A percentile compares a stretch with the other conserved stretches of the same genome.
Evolutionary conservation across 192 early-diverging fungal genomes (phyloP).

Genomic region (Haplosporangium gracile): DNA sequence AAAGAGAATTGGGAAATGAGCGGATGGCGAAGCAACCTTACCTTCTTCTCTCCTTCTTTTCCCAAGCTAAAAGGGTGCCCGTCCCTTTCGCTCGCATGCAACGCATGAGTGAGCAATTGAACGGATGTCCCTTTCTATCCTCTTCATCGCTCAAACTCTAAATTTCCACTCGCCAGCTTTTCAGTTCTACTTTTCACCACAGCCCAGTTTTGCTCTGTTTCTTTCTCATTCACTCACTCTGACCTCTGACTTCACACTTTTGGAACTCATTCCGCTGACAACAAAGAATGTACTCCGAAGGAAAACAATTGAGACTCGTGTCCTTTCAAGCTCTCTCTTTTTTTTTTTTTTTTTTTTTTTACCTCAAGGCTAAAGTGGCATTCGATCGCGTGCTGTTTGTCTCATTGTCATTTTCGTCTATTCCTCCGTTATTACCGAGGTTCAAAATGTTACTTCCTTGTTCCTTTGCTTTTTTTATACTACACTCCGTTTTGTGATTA

Average conservation of each 20-base stretch:
- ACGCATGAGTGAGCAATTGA: background rate
- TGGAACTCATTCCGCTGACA: background rate
- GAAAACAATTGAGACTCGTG: background rate
- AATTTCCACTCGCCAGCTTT: background rate
- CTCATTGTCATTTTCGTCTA: background rate
- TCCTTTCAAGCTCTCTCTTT: background rate
- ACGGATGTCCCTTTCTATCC: background rate
- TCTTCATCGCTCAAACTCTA: background rate
- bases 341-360: background rate
- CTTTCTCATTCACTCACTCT: background rate
- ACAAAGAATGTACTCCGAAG: background rate
- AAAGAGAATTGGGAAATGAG: background rate
- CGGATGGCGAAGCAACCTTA: background rate
- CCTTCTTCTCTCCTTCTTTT: no score
- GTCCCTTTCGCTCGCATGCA: background rate
- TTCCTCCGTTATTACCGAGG: background rate
- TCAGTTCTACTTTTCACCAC: background rate
- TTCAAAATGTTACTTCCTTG: background rate
- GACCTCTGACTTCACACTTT: background rate
- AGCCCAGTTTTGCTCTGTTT: background rate
- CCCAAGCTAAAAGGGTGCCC: background rate
- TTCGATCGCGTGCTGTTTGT: background rate
- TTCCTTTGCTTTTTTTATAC: background rate
- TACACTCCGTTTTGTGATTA: no score
- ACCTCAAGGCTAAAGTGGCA: background rate